Conservation (phyloP, 1,284 basidiomycete species). For the Ustilago tritici region DNA sequence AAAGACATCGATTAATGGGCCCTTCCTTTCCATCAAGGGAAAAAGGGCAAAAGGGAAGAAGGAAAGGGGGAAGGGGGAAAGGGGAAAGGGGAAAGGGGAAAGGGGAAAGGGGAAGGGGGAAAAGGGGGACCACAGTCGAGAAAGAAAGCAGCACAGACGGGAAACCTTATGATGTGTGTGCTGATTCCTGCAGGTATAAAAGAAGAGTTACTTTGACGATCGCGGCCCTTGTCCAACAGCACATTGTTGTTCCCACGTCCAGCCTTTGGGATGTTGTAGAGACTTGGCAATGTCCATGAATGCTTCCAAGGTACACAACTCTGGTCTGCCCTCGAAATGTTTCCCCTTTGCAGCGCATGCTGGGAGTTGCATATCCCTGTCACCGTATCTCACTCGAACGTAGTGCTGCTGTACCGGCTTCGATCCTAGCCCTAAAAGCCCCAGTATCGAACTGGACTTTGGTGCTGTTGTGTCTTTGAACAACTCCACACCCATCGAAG, state of each 20-base stretch:
- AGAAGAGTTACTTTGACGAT: constrained; percentile 46
- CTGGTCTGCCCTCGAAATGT: constrained; percentile 79
- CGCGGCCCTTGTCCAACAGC: constrained; percentile 42
- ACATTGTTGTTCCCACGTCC: constrained; percentile 62
- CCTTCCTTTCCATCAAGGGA: not conserved
- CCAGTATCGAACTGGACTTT: constrained; percentile 24
- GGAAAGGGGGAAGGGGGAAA: not conserved
- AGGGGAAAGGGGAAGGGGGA: not conserved
- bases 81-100: not conserved
- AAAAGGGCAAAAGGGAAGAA: not conserved
- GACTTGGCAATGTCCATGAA: constrained; percentile 72
- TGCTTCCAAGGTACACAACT: constrained; percentile 80
- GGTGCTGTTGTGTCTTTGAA: constrained; percentile 48
- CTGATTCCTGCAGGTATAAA: constrained; percentile 6
- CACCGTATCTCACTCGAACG: constrained; percentile 82
- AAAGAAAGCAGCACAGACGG: too few relatives aligned
- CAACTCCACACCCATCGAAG: constrained; percentile 61
- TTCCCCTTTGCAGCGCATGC: constrained; percentile 78
- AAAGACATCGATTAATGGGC: constrained; percentile 64
- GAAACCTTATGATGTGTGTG: not conserved
- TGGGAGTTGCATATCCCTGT: constrained; percentile 77
- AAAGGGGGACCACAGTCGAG: not conserved
- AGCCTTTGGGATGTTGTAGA: constrained; percentile 57
- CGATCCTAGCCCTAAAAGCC: constrained; percentile 15
- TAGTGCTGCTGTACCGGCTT: constrained; percentile 60